Conservation (phyloP, 257 asterid genomes). For the Plectranthus barbatus region DNA sequence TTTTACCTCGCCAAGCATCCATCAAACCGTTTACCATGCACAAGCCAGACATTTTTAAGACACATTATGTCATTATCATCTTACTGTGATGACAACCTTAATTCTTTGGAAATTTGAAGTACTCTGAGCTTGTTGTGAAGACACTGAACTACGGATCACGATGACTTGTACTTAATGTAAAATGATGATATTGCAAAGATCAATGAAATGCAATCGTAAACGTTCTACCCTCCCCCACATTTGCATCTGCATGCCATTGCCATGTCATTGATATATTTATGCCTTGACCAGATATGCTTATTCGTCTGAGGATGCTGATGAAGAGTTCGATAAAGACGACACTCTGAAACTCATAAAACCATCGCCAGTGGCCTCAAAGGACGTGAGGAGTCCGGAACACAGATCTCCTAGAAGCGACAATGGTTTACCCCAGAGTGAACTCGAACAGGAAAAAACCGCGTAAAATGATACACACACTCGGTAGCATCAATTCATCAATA, state of each 20-base stretch:
- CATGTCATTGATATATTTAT: background rate
- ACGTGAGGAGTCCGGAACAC: constrained; percentile 37
- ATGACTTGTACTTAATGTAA: too few species aligned
- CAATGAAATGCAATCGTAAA: background rate
- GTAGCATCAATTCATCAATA: constrained; percentile 7
- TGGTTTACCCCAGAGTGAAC: constrained; percentile 28
- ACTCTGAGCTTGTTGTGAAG: too few species aligned
- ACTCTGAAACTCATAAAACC: constrained; percentile 76
- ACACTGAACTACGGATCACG: background rate
- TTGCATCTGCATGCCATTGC: background rate
- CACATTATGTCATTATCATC: background rate
- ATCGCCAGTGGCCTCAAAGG: constrained; percentile 51
- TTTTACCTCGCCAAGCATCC: too few species aligned
- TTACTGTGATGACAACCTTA: background rate
- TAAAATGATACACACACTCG: constrained; percentile 21
- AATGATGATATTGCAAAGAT: too few species aligned
- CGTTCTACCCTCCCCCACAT: background rate
- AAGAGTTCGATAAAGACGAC: constrained; percentile 73
- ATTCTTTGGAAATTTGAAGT: background rate
- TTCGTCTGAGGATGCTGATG: constrained; percentile 71
- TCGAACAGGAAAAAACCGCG: constrained; percentile 69
- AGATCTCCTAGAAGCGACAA: constrained; percentile 30
- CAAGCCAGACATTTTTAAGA: background rate
- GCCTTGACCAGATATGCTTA: constrained; percentile 63
- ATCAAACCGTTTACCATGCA: background rate